Evolutionary conservation across 2,329 filamentous ascomycete species (phyloP).

Genomic region (Trichoderma citrinoviride): DNA sequence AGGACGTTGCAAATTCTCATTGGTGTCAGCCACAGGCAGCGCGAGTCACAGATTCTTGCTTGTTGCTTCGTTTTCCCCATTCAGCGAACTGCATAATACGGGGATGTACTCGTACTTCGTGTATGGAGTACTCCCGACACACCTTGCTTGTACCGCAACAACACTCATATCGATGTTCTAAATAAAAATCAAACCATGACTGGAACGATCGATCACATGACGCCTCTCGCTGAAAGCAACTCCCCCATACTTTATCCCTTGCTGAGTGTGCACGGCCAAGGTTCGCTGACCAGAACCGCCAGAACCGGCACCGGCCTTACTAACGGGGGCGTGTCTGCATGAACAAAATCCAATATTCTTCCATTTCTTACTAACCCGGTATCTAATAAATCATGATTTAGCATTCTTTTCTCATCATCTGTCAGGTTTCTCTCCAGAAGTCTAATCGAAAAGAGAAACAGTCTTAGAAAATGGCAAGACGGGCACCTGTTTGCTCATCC

Average conservation of each 20-base stretch:
- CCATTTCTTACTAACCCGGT: not conserved
- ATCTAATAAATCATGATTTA: not conserved
- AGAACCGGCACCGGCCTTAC: too few species aligned
- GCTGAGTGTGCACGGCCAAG: not conserved
- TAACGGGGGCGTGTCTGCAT: constrained; percentile 9
- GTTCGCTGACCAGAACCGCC: constrained; percentile 7
- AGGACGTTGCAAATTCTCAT: not conserved
- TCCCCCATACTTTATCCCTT: constrained; percentile 1
- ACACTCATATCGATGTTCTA: not conserved
- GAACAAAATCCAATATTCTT: not conserved
- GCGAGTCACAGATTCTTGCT: not conserved
- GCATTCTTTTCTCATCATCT: not conserved
- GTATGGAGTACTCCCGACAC: not conserved
- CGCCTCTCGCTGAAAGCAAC: not conserved
- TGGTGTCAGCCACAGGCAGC: constrained; percentile 20
- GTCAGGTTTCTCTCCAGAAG: not conserved
- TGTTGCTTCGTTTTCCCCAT: not conserved
- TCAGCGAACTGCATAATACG: not conserved
- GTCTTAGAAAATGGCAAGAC: constrained; percentile 1
- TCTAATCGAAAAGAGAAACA: not conserved
- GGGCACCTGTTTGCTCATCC: constrained; percentile 11
- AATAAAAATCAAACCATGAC: not conserved
- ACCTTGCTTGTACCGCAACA: too few species aligned
- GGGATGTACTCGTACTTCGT: not conserved
- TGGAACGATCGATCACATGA: constrained; percentile 8